These are phyloP conservation scores for Cryomyces minteri DNA, from an alignment of 495 filamentous ascomycete species.

Conservation along the genomic window DNA sequence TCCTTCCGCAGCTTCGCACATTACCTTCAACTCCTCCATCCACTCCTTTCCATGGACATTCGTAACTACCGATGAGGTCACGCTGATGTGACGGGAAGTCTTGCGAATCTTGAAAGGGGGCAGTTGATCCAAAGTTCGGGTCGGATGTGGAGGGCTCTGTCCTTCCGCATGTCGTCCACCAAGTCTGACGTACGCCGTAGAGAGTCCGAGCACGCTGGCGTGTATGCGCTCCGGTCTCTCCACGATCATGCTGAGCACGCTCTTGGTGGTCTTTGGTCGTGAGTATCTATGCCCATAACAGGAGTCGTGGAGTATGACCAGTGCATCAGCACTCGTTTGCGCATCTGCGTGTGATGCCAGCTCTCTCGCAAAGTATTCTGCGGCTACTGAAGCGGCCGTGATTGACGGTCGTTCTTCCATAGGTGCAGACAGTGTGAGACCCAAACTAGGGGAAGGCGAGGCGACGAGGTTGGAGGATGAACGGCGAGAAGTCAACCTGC, in stretches of 20 bases:
- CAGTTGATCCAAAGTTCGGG: constrained; percentile 27
- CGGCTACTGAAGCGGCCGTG: constrained; percentile 52
- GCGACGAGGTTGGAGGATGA: constrained; percentile 30
- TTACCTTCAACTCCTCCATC: constrained; percentile 77
- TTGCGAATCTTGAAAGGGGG: constrained; percentile 73
- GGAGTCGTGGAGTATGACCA: constrained; percentile 76
- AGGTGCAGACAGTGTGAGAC: too few relatives aligned
- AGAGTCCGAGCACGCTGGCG: constrained; percentile 62
- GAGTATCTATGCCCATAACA: constrained; percentile 88
- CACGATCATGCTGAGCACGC: constrained; percentile 53
- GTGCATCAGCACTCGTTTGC: constrained; percentile 34
- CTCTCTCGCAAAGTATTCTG: constrained; percentile 49
- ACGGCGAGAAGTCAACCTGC: constrained; percentile 24
- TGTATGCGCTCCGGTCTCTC: constrained; percentile 86
- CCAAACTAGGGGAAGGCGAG: constrained; percentile 15
- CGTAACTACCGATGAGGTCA: constrained; percentile 52
- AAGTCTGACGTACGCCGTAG: constrained; percentile 74
- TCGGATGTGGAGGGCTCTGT: constrained; percentile 42
- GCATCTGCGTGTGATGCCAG: constrained; percentile 40
- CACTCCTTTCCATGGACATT: constrained; percentile 71
- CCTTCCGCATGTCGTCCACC: constrained; percentile 64
- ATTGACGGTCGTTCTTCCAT: too few relatives aligned
- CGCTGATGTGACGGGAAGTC: constrained; percentile 41
- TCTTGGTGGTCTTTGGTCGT: constrained; percentile 52
- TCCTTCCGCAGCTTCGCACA: constrained; percentile 62